A percentile compares a stretch with the other conserved stretches of the same genome.
phyloP scores from a whole-genome alignment of 345 rosid genomes.

The Salix caprea region DNA sequence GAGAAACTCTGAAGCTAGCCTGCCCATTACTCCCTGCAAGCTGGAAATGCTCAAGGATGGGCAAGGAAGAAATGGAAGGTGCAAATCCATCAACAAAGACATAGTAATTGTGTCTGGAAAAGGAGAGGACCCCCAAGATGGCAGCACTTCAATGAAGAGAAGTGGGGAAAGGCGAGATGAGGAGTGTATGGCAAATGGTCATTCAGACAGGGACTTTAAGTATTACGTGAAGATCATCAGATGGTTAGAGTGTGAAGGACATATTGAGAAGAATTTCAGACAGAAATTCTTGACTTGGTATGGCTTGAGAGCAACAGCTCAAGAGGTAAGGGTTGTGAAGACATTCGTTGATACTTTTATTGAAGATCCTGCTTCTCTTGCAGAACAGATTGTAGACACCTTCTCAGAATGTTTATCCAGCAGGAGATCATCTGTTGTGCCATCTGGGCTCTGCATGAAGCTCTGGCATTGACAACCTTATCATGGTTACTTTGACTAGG shows the following conservation, averaged over 20 bases:
- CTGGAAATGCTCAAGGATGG: slow-evolving; percentile 50
- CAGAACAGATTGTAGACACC: slow-evolving; percentile 86
- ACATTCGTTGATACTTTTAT: slow-evolving; percentile 63
- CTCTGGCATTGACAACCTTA: slow-evolving; percentile 69
- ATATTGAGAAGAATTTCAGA: slow-evolving; percentile 84
- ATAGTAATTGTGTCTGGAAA: slow-evolving; percentile 30
- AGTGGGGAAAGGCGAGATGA: slow-evolving; percentile 38
- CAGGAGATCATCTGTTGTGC: slow-evolving; percentile 51
- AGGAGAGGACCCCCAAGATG: slow-evolving; percentile 51
- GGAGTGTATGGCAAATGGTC: slow-evolving; percentile 40
- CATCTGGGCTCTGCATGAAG: slow-evolving; percentile 81
- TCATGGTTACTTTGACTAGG: background rate
- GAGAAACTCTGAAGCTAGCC: slow-evolving; percentile 43
- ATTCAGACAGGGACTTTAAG: slow-evolving; percentile 64
- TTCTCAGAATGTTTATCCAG: slow-evolving; percentile 67
- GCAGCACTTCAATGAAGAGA: slow-evolving; percentile 53
- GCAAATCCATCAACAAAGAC: slow-evolving; percentile 43
- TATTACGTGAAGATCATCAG: slow-evolving; percentile 73
- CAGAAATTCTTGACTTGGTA: slow-evolving; percentile 97
- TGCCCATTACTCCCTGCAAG: slow-evolving; percentile 80
- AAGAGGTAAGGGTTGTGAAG: slow-evolving; percentile 80
- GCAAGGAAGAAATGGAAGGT: slow-evolving; percentile 45
- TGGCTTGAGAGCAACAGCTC: slow-evolving; percentile 73
- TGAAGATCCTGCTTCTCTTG: slow-evolving; percentile 75
- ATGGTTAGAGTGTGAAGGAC: slow-evolving; percentile 77